Evolutionary conservation across 306 rosid species (phyloP).

Genomic region (Coriaria nepalensis): DNA sequence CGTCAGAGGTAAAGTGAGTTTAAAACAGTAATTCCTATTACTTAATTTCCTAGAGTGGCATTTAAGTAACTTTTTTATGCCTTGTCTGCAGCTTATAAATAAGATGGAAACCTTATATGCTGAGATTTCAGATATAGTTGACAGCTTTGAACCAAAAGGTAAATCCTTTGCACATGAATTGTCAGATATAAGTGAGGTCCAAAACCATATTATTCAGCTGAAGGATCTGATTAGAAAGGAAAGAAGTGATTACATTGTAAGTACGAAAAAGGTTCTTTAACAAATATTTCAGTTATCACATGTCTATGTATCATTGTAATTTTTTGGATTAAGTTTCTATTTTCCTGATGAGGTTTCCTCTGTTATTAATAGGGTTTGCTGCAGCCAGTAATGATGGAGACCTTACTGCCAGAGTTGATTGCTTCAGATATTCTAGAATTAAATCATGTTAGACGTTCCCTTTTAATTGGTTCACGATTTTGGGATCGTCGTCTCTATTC

Average conservation of each 20-base stretch:
- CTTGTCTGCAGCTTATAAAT: conserved; percentile 37
- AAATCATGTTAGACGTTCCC: conserved; percentile 68
- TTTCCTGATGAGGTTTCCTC: conserved; percentile 12
- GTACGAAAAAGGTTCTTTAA: conserved; percentile 12
- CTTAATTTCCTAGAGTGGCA: conserved; percentile 1
- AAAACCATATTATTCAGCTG: conserved; percentile 43
- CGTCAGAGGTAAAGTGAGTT: conserved; percentile 45
- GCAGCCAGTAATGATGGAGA: conserved; percentile 35
- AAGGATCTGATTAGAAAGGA: conserved; percentile 61
- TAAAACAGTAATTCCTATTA: conserved; percentile 2
- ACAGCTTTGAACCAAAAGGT: conserved; percentile 44
- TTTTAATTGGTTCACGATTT: conserved; percentile 62
- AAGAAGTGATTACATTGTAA: conserved; percentile 63
- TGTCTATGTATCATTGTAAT: conserved; percentile 6
- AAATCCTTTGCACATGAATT: conserved; percentile 27
- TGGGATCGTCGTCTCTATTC: conserved; percentile 80
- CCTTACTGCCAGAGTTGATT: conserved; percentile 27
- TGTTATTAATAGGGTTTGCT: conserved; percentile 37
- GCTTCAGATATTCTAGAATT: conserved; percentile 55
- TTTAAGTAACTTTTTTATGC: conserved; percentile 11
- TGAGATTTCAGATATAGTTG: conserved; percentile 65
- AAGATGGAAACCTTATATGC: conserved; percentile 61
- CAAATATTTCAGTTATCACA: conserved; percentile 1
- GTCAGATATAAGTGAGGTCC: conserved; percentile 35
- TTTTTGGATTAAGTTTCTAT: conserved; percentile 4